These are phyloP conservation scores for Botrytis squamosa DNA, from an alignment of 2,329 filamentous ascomycete species.

Conservation along the genomic window DNA sequence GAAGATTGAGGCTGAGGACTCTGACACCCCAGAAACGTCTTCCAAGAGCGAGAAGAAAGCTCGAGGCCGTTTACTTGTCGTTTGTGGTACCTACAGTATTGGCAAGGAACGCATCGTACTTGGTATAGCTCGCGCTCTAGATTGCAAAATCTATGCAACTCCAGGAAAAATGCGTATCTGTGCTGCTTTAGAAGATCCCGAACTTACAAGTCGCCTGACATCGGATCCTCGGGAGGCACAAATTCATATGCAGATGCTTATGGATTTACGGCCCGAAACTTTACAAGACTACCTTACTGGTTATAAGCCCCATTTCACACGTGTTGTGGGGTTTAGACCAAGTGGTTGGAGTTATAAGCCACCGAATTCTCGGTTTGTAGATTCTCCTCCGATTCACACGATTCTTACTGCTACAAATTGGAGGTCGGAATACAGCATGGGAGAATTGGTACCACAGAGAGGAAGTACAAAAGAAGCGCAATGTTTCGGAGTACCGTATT, in stretches of 20 bases:
- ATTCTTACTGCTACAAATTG: conserved; percentile 64
- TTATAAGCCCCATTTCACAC: conserved; percentile 78
- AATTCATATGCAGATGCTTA: conserved; percentile 95
- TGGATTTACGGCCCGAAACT: conserved; percentile 90
- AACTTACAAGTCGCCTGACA: conserved; percentile 76
- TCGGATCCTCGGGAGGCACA: conserved; percentile 79
- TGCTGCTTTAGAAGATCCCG: conserved; percentile 78
- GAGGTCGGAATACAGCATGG: conserved; percentile 69
- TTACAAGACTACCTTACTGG: conserved; percentile 82
- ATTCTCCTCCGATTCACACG: conserved; percentile 61
- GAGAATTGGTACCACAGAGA: conserved; percentile 75
- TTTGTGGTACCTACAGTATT: conserved; percentile 96
- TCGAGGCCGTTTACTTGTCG: conserved; percentile 74
- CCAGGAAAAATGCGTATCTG: conserved; percentile 82
- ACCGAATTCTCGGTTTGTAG: conserved; percentile 59
- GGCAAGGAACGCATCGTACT: conserved; percentile 96
- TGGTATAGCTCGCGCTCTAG: conserved; percentile 81
- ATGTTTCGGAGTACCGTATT: conserved; percentile 94
- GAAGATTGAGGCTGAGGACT: conserved; percentile 33
- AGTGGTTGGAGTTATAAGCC: conserved; percentile 93
- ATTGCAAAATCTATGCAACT: conserved; percentile 86
- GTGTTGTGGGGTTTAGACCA: conserved; percentile 86
- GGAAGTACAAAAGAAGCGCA: conserved; percentile 79
- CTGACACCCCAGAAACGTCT: conserved; percentile 30
- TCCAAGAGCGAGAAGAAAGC: conserved; percentile 36